Base-by-base conservation (phyloP, 176 grass and related monocot species). In the Aegilops longissima region DNA sequence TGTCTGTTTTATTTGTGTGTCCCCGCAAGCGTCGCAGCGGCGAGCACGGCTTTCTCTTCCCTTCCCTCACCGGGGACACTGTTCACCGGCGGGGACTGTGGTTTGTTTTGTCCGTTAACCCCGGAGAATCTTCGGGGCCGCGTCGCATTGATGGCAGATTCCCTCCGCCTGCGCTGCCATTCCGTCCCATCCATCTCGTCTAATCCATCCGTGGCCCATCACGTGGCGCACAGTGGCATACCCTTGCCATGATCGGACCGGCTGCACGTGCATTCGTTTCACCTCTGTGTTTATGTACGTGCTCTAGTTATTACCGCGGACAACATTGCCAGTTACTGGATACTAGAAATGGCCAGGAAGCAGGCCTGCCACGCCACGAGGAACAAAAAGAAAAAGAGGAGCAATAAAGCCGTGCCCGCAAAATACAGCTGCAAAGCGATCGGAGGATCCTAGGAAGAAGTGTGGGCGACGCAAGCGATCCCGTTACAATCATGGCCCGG, bases 401-500 rank as follows among this genome's bases (percentile, higher is more conserved):
- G 13, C 13, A 5, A 51, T 51, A 51, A 51, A 14, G 12, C 1
- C 47, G 47, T 3, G 47, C 47, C 47, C 4, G 13, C 47, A 5
- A 58, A 58, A 58, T 21, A 58, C 54, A 58, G 54, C 54, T 58
- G 10, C 8, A 1, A 11, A 61, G 16, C 17, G 75, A 51, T 12
- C 0, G 12, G 16, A 0, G 16, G 83, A 82, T 45, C 85, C 33
- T 38, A 3, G 51, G 23, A 44, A 45, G 33, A 44, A 83, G 80
- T 87, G 68, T 3, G 89, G 6, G 42, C 66, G 54, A 87, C 66
- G 84, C 89, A 68, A 83, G 74, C 80, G 69, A 66, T 87, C 80
- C 25, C 24, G 66, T 5, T 12, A 5, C 73, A 73, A 90, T 87
- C 73, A 90, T 87, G 79, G 18, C 74, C 66, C 18, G 4, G 9